These are phyloP conservation scores for Colletotrichum viniferum DNA, from an alignment of 2,329 filamentous ascomycete genomes.

Conservation along the genomic window DNA sequence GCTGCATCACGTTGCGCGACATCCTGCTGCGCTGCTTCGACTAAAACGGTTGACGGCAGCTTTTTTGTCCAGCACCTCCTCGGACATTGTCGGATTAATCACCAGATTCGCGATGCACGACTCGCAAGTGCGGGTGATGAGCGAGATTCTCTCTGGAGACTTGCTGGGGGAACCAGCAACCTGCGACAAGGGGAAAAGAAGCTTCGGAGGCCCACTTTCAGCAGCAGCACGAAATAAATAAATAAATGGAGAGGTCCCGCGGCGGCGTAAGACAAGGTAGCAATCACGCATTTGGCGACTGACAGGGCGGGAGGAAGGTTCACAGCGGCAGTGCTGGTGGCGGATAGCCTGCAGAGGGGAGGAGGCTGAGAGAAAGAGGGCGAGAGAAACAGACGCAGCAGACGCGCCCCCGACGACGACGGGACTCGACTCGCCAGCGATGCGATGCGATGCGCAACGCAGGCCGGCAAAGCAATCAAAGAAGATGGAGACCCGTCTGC, in stretches of 20 bases:
- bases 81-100: neutral
- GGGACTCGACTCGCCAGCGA: neutral
- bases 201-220: neutral
- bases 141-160: neutral
- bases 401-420: neutral
- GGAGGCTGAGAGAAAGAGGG: neutral
- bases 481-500: neutral
- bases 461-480: neutral
- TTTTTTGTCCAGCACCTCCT: neutral
- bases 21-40: neutral
- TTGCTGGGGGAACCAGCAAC: neutral
- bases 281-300: neutral
- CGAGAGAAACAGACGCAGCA: neutral
- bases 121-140: neutral
- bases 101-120: neutral
- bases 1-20: constrained; percentile 7
- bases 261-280: neutral
- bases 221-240: neutral
- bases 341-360: neutral
- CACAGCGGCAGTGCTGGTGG: neutral
- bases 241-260: neutral
- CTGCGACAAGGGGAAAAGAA: neutral
- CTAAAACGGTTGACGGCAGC: neutral
- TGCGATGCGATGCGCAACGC: neutral
- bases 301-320: neutral